Conservation (phyloP, 2,329 filamentous ascomycete species). For the Phialemonium atrogriseum region DNA sequence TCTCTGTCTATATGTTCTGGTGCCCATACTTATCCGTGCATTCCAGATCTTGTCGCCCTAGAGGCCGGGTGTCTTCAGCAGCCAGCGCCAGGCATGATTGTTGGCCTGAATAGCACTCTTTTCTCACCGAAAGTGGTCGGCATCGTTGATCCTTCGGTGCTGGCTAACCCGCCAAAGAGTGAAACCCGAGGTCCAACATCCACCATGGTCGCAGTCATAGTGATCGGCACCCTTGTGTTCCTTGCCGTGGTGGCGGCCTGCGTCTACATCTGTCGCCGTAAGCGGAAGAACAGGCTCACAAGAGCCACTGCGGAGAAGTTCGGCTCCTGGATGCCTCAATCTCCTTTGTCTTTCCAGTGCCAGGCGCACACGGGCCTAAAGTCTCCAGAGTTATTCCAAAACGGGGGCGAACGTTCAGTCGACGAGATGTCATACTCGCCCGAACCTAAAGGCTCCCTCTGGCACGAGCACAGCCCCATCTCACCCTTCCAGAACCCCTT, state of each 20-base stretch:
- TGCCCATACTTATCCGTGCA: conserved; percentile 3
- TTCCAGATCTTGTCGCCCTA: conserved; percentile 41
- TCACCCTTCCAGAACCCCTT: conserved; percentile 4
- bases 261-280: conserved; percentile 36
- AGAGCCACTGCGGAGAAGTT: conserved; percentile 7
- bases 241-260: conserved; percentile 29
- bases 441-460: conserved; percentile 13
- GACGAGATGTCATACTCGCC: conserved; percentile 10
- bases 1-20: no score
- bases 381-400: conserved; percentile 28
- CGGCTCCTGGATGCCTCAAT: conserved; percentile 26
- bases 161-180: conserved; percentile 7
- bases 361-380: conserved; percentile 34
- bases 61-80: conserved; percentile 42
- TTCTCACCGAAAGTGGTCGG: conserved; percentile 18
- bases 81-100: conserved; percentile 21
- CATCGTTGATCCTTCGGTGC: conserved; percentile 24
- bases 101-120: conserved; percentile 20
- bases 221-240: conserved; percentile 27
- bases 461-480: conserved; percentile 11
- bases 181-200: conserved; percentile 20
- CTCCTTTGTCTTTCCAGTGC: conserved; percentile 43
- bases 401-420: conserved; percentile 13
- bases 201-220: conserved; percentile 35
- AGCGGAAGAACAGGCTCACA: conserved; percentile 28